phyloP scores from a whole-genome alignment of 169 alveolate genomes.

The Plasmodium coatneyi region DNA sequence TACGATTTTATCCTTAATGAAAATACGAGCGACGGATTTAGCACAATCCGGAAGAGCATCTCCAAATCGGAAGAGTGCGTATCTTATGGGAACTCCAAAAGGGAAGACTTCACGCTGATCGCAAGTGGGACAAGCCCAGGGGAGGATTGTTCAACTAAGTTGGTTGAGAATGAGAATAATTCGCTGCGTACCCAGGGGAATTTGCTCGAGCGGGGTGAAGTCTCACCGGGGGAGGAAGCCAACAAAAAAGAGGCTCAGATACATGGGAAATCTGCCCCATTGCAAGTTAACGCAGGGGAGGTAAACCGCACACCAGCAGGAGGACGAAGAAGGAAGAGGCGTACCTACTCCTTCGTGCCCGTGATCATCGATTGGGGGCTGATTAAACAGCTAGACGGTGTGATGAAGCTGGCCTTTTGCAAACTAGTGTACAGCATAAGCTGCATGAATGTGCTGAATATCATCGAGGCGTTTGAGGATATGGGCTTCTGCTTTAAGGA shows the following conservation, averaged over 20 bases:
- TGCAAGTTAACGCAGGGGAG: neutral
- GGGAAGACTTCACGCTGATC: neutral
- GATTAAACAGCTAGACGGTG: constrained; percentile 82
- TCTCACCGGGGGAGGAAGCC: neutral
- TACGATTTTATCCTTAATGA: constrained; percentile 30
- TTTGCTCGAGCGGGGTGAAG: neutral
- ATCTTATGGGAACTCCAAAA: constrained; percentile 5
- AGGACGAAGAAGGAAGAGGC: neutral
- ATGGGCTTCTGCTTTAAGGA: constrained; percentile 88
- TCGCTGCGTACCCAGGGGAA: neutral
- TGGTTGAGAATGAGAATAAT: neutral
- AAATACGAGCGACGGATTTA: constrained; percentile 10
- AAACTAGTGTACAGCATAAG: constrained; percentile 84
- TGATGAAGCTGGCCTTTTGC: constrained; percentile 84
- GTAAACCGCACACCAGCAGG: neutral
- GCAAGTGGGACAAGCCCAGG: neutral
- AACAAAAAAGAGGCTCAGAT: neutral
- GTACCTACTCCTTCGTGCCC: constrained; percentile 73
- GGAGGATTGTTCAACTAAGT: neutral
- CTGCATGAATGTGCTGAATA: constrained; percentile 85
- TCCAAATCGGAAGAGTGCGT: constrained; percentile 15
- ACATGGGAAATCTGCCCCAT: neutral
- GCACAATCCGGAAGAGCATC: neutral
- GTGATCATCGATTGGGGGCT: constrained; percentile 90
- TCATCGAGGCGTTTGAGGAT: constrained; percentile 89